Percentiles rank a stretch among this genome's conserved stretches.
Evolutionary conservation across 2,329 filamentous ascomycete species (phyloP).

Genomic region (Trichoderma citrinoviride): DNA sequence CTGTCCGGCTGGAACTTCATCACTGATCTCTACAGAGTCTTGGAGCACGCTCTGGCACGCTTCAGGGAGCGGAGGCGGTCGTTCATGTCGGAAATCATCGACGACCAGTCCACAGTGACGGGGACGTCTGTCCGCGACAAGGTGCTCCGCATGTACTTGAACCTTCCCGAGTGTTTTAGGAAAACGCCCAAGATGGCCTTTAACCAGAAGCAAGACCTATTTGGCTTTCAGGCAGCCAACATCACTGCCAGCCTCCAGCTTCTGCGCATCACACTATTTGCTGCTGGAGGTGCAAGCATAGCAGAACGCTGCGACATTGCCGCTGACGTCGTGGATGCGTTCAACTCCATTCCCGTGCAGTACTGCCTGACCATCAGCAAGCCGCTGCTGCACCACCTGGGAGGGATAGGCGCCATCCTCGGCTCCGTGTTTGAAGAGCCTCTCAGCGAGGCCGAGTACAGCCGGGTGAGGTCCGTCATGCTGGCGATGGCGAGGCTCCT

Average conservation of each 20-base stretch:
- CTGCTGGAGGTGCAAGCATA: constrained; percentile 30
- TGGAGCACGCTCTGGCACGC: constrained; percentile 48
- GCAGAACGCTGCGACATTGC: constrained; percentile 34
- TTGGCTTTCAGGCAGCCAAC: constrained; percentile 39
- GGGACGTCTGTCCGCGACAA: constrained; percentile 26
- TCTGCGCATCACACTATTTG: constrained; percentile 34
- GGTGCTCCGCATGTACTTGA: constrained; percentile 30
- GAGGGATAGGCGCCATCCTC: constrained; percentile 36
- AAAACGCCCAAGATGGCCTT: constrained; percentile 30
- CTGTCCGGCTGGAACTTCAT: constrained; percentile 57
- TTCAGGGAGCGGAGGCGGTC: constrained; percentile 26
- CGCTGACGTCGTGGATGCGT: constrained; percentile 32
- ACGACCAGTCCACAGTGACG: constrained; percentile 23
- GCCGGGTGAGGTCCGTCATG: constrained; percentile 31
- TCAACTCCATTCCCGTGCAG: constrained; percentile 26
- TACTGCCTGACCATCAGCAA: constrained; percentile 33
- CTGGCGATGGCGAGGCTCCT: constrained; percentile 34
- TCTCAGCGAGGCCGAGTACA: constrained; percentile 32
- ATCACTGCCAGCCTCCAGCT: constrained; percentile 37
- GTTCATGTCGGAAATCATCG: constrained; percentile 27
- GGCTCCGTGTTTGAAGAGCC: constrained; percentile 36
- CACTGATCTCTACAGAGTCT: constrained; percentile 54
- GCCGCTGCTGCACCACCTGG: constrained; percentile 36
- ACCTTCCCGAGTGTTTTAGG: constrained; percentile 32
- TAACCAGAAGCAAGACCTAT: constrained; percentile 32